Evolutionary conservation across 2,329 filamentous ascomycete species (phyloP), one percentile per base, ranked within the genome.

Genomic region (Fusarium sp.): DNA sequence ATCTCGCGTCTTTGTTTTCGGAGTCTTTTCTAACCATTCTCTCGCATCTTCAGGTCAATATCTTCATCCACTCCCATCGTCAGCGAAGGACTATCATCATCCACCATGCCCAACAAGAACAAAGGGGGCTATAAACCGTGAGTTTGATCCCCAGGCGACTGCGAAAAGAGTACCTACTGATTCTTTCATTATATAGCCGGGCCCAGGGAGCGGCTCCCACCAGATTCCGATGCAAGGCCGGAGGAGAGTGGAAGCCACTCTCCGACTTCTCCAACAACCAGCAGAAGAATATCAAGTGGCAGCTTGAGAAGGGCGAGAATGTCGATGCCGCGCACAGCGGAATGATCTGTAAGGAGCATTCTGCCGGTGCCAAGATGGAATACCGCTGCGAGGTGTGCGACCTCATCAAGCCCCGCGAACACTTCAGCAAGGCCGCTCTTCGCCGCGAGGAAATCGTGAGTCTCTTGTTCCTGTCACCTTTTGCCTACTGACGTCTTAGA

Each of bases 311-410:
- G 4, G 23, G 70, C 5, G 37, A 43, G 4, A 61, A 45, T 6
- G 48, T 82, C n/a, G 70, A 82, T 25, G 66, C 82, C 1, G 78
- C 78, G 1, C 80, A 81, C 48, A 80, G 78, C 1, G 82, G 82
- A 32, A 84, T 85, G 82, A 77, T 78, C 0, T 85, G 84, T 56
- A 76, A 77, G 9, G 79, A 82, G 6, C 84, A 85, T 61, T 76
- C 77, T 1, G 69, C 79, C 3, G 76, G 76, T 8, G 54, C 62
- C 6, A 63, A 74, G 0, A 41, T 54, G 4, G 80, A 84, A 67
- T 54, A 81, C 10, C 68, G 67, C 2, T 85, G 84, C 59, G 72
- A 78, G 5, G 54, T 82, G 1, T 85, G 84, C 61, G 43, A 65
- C 2, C 41, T 79, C 10, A 70, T 76, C 20, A 81, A 81, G 54